Evolutionary conservation across 148 eudicot species (phyloP), one percentile per base, ranked within the genome.

Genomic region (Vaccinium myrtillus): DNA sequence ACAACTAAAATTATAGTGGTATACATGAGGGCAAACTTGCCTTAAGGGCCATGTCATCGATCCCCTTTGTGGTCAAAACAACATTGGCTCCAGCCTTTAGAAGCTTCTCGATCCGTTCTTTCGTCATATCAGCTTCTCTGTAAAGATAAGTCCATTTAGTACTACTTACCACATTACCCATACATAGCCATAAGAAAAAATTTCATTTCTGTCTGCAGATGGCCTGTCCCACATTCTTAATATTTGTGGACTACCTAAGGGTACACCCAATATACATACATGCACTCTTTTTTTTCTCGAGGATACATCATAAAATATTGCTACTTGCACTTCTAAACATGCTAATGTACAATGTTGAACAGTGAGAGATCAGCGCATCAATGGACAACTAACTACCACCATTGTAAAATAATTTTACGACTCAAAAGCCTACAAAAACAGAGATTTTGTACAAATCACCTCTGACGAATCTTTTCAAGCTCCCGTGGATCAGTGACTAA

Each of bases 41-140:
- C 99, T 97, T 97, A 25, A 97, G 96, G 85, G 99, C 95, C 99
- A 97, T 95, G 89, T 97, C 99, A 88, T 97, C 99, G 83, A 97
- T 97, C 81, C 98, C 99, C 85, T 97, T 97, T 21, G 99, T 93
- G 27, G 98, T 95, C 85, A 97, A 83, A 84, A 97, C 85, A 59
- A 97, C 98, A 92, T 95, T 95, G 48, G 99, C 98, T 70, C 99
- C 98, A 82, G 98, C 98, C 87, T 95, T 94, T 6, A 95, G 87
- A 85, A 95, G 90, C 88, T 97, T 97, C 87, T 95, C 95, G 79
- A 97, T 97, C 71, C 98, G 95, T 86, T 95, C 99, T 87, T 97
- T 97, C 56, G 98, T 97, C 98, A 91, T 93, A 87, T 97, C 99
- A 78, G 98, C 98, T 89, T 95, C 99, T 87, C 98, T 97, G 94